Evolutionary conservation across 768 basidiomycete genomes (phyloP).

Genomic region (Dioszegia crocea): DNA sequence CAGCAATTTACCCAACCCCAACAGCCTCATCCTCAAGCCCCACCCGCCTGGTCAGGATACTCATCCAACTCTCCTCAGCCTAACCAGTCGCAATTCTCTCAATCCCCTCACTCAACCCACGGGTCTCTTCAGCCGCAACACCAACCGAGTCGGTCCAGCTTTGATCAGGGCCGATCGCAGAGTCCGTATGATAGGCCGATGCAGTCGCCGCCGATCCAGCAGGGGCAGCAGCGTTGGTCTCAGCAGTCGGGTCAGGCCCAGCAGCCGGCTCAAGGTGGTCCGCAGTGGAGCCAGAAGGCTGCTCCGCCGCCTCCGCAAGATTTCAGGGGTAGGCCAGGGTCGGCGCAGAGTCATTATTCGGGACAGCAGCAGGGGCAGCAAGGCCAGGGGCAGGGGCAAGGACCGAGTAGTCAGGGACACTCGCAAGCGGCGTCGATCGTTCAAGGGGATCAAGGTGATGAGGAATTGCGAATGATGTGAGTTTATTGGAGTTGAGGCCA

Average conservation of each 20-base stretch:
- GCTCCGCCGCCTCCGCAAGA: slow-evolving; percentile 21
- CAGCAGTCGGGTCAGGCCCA: slow-evolving; percentile 1
- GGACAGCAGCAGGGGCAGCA: neutral
- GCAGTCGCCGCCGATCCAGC: neutral
- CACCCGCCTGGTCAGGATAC: neutral
- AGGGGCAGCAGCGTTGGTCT: slow-evolving; percentile 16
- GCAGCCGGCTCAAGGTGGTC: neutral
- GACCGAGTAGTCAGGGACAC: slow-evolving; percentile 1
- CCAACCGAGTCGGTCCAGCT: neutral
- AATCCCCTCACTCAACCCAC: neutral
- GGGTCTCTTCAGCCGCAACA: slow-evolving; percentile 11
- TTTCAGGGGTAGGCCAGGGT: slow-evolving; percentile 3
- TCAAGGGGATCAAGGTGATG: slow-evolving; percentile 11
- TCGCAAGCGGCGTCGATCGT: slow-evolving; percentile 8
- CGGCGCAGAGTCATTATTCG: slow-evolving; percentile 1
- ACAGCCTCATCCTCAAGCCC: neutral
- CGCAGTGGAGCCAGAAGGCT: slow-evolving; percentile 23
- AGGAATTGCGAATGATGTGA: slow-evolving; percentile 36
- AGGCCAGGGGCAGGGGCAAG: neutral
- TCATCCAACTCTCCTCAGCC: neutral
- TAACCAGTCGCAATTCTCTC: neutral
- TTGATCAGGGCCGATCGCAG: neutral
- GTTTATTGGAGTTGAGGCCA: neutral
- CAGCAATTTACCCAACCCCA: neutral
- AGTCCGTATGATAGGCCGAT: neutral